Evolutionary conservation across 768 basidiomycete species (phyloP), one percentile per base, ranked within the genome.

Genomic region (Boletus reticulatus): DNA sequence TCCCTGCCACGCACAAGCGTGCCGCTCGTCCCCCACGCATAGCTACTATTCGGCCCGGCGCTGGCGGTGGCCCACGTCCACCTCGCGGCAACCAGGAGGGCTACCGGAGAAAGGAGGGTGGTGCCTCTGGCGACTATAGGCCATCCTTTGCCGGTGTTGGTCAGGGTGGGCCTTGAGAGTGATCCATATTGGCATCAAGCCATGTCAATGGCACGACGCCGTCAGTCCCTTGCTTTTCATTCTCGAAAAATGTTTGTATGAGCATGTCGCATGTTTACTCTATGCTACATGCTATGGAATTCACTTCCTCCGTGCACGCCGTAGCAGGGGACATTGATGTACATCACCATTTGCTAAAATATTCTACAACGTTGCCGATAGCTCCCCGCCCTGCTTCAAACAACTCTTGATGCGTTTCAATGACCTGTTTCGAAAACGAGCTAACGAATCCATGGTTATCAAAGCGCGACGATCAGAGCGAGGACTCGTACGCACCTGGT

Each of bases 1-100:
- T 99, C 51, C 97, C 96, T 56, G 79, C 92, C 54, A 99, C 97
- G 58, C 93, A 96, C 84, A 97, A 97, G 82, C 97, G 95, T 80
- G 90, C 92, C 57, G 89, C 82, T 49, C 93, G 97, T 67, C 84
- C 90, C 27, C 79, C 88, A 44, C 89, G 92, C 61, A 92, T 92
- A 36, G 89, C 94, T 49, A 75, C 80, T 55, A 83, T 84, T 53
- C 85, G 88, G 62, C 78, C 80, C 31, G 85, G 86, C 57, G 84
- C 80, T 62, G 89, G 84, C 45, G 84, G 81, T 64, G 84, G 89
- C 12, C 92, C 95, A 81, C 91, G 93, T 61, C 80, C 92, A 42
- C 92, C 94, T 64, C 92, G 95, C 60, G 85, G 85, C 43, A 88
- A 90, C 73, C 84, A 92, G 65, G 94, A 95, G 29, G 92, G 90